Evolutionary conservation across 2,329 filamentous ascomycete genomes (phyloP).

Genomic region (Dactylellina drechsleri): DNA sequence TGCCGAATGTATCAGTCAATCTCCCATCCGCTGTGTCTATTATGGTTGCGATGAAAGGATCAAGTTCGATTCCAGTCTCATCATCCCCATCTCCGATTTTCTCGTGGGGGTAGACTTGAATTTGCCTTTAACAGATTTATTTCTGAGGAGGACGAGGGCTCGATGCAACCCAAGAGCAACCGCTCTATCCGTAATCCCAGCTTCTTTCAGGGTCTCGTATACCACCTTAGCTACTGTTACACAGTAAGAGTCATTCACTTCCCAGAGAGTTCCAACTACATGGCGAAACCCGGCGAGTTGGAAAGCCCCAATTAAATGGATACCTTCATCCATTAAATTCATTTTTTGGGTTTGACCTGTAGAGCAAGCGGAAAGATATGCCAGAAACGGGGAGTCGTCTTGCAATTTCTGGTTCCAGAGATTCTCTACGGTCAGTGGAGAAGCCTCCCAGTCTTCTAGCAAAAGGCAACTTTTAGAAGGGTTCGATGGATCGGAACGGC

Average conservation of each 20-base stretch:
- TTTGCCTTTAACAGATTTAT: constrained; percentile 4
- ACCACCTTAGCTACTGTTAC: constrained; percentile 55
- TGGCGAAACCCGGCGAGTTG: constrained; percentile 28
- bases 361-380: constrained; percentile 43
- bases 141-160: background rate
- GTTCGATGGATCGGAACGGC: constrained; percentile 57
- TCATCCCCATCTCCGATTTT: no score
- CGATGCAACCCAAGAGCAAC: no score
- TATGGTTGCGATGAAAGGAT: no score
- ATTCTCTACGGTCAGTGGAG: constrained; percentile 11
- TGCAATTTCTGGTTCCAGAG: constrained; percentile 26
- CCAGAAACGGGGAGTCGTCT: constrained; percentile 23
- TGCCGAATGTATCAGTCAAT: no score
- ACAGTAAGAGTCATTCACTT: constrained; percentile 58
- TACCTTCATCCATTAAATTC: constrained; percentile 24
- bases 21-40: no score
- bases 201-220: constrained; percentile 20
- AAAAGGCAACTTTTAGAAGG: constrained; percentile 60
- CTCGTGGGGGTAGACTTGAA: no score
- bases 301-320: constrained; percentile 19
- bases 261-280: constrained; percentile 63
- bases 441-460: constrained; percentile 50
- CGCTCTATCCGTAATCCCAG: constrained; percentile 4
- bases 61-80: no score
- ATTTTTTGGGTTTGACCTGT: constrained; percentile 10